Percentiles rank a stretch among this genome's conserved stretches.
These are phyloP conservation scores for Pythium angustatum DNA, from an alignment of 352 stramenopile species.

Conservation along the genomic window DNA sequence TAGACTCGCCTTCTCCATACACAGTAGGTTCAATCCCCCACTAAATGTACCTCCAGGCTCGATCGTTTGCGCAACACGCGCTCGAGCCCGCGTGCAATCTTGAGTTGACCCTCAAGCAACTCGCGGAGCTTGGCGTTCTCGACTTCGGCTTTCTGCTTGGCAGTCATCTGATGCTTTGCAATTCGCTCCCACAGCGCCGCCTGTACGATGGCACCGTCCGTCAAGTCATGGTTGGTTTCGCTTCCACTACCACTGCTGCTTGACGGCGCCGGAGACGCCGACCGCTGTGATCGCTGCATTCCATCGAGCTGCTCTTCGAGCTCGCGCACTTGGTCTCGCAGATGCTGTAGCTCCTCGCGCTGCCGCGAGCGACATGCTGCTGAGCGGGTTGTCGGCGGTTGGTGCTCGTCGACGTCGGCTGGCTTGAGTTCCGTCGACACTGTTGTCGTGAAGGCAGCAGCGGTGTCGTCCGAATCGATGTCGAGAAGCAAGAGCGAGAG, in stretches of 20 bases:
- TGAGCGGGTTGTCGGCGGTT: neutral
- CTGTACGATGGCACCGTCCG: neutral
- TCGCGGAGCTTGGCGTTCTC: conserved; percentile 36
- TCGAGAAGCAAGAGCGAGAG: neutral
- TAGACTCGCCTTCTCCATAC: no score
- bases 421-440: neutral
- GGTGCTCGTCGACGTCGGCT: neutral
- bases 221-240: neutral
- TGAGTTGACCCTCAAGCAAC: conserved; percentile 35
- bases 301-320: conserved; percentile 27
- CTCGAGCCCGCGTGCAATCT: conserved; percentile 30
- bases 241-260: no score
- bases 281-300: neutral
- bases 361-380: conserved; percentile 12
- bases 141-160: conserved; percentile 29
- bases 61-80: conserved; percentile 28
- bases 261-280: neutral
- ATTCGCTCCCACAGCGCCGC: conserved; percentile 34
- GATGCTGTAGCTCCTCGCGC: conserved; percentile 40
- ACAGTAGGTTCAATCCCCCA: no score
- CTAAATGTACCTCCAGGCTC: conserved; percentile 8
- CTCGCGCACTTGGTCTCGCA: conserved; percentile 31
- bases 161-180: conserved; percentile 28
- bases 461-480: neutral
- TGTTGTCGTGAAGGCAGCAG: neutral